A percentile compares a stretch with the other conserved stretches of the same genome.
These are phyloP conservation scores for Paraphoma chrysanthemicola DNA, from an alignment of 2,329 filamentous ascomycete species.

Conservation along the genomic window DNA sequence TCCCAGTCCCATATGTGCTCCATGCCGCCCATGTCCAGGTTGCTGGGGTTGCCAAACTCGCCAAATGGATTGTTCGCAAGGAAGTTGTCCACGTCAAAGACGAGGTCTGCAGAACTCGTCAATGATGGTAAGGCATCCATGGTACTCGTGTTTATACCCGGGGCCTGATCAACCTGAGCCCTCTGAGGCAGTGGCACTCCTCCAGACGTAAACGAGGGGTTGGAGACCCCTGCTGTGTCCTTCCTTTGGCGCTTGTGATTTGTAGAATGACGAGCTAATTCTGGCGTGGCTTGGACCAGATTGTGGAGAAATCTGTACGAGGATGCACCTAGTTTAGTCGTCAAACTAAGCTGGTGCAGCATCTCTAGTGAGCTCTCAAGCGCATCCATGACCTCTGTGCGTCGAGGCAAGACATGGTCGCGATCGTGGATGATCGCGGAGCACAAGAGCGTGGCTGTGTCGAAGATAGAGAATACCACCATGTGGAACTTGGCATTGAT, in stretches of 20 bases:
- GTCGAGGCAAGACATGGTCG: conserved; percentile 50
- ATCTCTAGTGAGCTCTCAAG: conserved; percentile 44
- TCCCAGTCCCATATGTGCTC: conserved; percentile 44
- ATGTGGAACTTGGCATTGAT: conserved; percentile 59
- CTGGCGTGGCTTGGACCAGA: conserved; percentile 36
- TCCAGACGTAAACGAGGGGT: neutral
- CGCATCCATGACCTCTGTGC: conserved; percentile 50
- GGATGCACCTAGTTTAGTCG: conserved; percentile 36
- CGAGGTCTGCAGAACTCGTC: conserved; percentile 21
- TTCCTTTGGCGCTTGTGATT: conserved; percentile 27
- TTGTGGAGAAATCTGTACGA: conserved; percentile 42
- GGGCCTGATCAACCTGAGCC: neutral
- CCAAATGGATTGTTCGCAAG: conserved; percentile 36
- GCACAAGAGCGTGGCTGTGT: conserved; percentile 59
- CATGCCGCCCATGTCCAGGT: conserved; percentile 38
- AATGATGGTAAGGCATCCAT: neutral
- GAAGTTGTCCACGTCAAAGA: conserved; percentile 39
- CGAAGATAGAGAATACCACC: conserved; percentile 60
- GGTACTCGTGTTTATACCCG: neutral
- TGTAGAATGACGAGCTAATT: conserved; percentile 19
- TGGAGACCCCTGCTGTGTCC: neutral
- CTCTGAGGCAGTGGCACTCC: neutral
- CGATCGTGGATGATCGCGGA: conserved; percentile 60
- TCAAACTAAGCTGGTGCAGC: conserved; percentile 37
- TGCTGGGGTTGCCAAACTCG: conserved; percentile 4